Evolutionary conservation across 2,329 filamentous ascomycete genomes (phyloP).

Genomic region (Apiospora phragmitis): DNA sequence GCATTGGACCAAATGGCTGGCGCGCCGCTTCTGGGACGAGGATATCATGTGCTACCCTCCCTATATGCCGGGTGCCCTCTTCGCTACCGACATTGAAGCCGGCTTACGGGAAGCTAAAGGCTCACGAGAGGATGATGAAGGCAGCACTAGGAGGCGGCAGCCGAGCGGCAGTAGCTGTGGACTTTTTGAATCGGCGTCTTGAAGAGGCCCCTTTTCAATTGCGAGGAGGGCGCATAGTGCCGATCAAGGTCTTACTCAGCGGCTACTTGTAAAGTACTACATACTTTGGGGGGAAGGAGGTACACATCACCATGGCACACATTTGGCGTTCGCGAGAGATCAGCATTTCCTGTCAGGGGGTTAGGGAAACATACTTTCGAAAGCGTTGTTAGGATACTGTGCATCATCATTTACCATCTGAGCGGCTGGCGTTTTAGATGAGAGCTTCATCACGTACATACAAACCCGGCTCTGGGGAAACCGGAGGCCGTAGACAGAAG

Average conservation of each 20-base stretch:
- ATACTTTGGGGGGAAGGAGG: background rate
- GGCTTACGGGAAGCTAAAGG: background rate
- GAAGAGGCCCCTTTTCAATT: background rate
- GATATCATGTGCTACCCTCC: background rate
- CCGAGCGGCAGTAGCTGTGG: background rate
- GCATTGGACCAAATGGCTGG: background rate
- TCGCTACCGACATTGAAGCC: background rate
- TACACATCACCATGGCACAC: background rate
- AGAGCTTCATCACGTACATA: background rate
- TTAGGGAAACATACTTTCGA: background rate
- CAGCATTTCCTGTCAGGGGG: slow-evolving; percentile 5
- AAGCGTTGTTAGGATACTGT: background rate
- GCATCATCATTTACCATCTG: background rate
- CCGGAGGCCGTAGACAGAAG: background rate
- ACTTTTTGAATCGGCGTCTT: background rate
- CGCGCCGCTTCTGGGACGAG: background rate
- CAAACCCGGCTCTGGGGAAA: background rate
- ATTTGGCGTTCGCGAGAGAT: background rate
- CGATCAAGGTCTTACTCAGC: background rate
- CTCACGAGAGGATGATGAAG: background rate
- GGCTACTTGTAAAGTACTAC: background rate
- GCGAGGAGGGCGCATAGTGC: background rate
- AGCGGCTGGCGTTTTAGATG: background rate
- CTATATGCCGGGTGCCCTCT: background rate
- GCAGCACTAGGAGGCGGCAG: background rate